Evolutionary conservation across 345 rosid species (phyloP).

Genomic region (Cardamine occulta): DNA sequence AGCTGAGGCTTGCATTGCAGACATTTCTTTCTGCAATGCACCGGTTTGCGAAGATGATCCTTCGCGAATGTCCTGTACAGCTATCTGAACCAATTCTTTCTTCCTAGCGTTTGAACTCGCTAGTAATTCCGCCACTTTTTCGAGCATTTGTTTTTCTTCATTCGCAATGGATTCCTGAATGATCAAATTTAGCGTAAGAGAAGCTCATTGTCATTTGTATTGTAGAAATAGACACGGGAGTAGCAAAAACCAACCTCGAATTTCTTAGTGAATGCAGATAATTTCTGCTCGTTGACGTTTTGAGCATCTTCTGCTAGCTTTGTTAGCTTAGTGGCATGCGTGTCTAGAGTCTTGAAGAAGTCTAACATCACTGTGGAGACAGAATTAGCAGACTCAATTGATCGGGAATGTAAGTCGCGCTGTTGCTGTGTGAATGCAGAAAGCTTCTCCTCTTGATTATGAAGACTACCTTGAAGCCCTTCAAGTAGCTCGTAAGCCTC

Average conservation of each 20-base stretch:
- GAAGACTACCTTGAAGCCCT: conserved; percentile 82
- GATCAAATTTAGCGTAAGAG: not conserved
- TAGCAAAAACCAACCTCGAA: conserved; percentile 67
- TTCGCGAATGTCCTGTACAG: conserved; percentile 80
- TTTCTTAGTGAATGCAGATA: conserved; percentile 80
- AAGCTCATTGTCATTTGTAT: not conserved
- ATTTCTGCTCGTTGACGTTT: conserved; percentile 69
- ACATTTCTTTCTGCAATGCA: conserved; percentile 79
- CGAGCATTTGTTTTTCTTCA: conserved; percentile 85
- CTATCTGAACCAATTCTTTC: conserved; percentile 86
- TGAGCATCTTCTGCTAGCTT: conserved; percentile 82
- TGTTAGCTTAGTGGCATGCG: conserved; percentile 68
- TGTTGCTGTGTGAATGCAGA: conserved; percentile 74
- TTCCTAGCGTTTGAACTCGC: conserved; percentile 81
- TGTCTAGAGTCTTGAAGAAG: conserved; percentile 74
- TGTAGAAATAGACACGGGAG: conserved; percentile 8
- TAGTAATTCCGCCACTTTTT: conserved; percentile 82
- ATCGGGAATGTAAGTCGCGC: conserved; percentile 76
- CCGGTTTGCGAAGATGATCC: conserved; percentile 73
- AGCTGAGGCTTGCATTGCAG: conserved; percentile 83
- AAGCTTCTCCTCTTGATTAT: conserved; percentile 77
- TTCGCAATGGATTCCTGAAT: conserved; percentile 78
- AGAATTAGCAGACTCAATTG: conserved; percentile 78
- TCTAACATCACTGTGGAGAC: conserved; percentile 73
- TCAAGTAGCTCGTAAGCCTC: conserved; percentile 77